Conservation (phyloP, 2,329 filamentous ascomycete genomes). For the Colletotrichum paranaense region DNA sequence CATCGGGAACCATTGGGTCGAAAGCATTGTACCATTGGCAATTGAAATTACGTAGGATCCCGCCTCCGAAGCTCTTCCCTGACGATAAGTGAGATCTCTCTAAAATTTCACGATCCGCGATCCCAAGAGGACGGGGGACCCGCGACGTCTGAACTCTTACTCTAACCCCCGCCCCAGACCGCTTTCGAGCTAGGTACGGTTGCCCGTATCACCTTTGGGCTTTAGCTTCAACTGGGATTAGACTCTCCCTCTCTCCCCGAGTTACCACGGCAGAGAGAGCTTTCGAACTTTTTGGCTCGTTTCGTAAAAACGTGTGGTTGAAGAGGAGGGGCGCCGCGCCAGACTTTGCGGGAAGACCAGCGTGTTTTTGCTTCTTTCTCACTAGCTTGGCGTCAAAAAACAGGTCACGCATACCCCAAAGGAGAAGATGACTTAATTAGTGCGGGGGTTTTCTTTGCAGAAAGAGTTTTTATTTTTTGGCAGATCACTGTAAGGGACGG, state of each 20-base stretch:
- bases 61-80: neutral
- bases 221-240: neutral
- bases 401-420: conserved; percentile 9
- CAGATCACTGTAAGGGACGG: conserved; percentile 17
- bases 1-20: neutral
- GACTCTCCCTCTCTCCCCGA: neutral
- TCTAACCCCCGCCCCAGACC: neutral
- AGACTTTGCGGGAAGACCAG: conserved; percentile 13
- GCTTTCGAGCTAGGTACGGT: conserved; percentile 2
- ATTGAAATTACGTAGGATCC: conserved; percentile 18
- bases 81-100: conserved; percentile 9
- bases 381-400: conserved; percentile 19
- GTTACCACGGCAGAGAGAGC: neutral
- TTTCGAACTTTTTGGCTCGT: neutral
- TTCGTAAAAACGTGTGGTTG: conserved; percentile 2
- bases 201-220: neutral
- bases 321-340: neutral
- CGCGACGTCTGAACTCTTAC: neutral
- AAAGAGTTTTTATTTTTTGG: neutral
- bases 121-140: neutral
- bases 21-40: conserved; percentile 17
- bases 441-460: neutral
- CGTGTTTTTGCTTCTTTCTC: conserved; percentile 1
- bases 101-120: conserved; percentile 17
- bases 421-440: neutral